These are phyloP conservation scores for Herpetomonas tarakana DNA, from an alignment of 208 protist genomes.

Conservation along the genomic window DNA sequence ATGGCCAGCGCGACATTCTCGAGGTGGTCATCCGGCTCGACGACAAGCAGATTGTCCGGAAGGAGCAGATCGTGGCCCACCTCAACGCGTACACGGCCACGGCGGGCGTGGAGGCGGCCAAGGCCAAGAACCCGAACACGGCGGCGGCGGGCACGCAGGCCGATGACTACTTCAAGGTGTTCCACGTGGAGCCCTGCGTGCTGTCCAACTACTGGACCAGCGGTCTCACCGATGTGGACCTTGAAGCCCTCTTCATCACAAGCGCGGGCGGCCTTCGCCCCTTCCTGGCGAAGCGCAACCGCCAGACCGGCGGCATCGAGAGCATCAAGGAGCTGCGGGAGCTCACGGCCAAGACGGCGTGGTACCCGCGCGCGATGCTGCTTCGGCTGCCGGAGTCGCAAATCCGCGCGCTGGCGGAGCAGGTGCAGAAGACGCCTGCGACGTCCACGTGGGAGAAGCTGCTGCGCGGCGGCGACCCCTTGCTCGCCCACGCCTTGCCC, in stretches of 20 bases:
- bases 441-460: conserved; percentile 50
- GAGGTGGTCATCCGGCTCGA: conserved; percentile 76
- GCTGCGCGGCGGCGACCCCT: conserved; percentile 39
- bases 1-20: conserved; percentile 65
- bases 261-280: conserved; percentile 52
- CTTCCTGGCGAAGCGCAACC: conserved; percentile 66
- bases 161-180: conserved; percentile 69
- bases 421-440: conserved; percentile 26
- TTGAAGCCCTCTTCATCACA: conserved; percentile 71
- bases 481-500: conserved; percentile 31
- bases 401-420: conserved; percentile 35
- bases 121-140: conserved; percentile 16
- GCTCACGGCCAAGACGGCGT: conserved; percentile 31
- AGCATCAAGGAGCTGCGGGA: conserved; percentile 68
- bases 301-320: conserved; percentile 55
- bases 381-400: conserved; percentile 42
- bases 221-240: conserved; percentile 50
- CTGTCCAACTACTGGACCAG: conserved; percentile 76
- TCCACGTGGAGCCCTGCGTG: conserved; percentile 76
- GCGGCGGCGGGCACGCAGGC: conserved; percentile 13
- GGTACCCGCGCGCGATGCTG: conserved; percentile 45
- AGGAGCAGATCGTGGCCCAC: conserved; percentile 65
- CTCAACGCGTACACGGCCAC: conserved; percentile 54
- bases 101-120: conserved; percentile 36
- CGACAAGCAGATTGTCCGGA: conserved; percentile 60